phyloP scores from a whole-genome alignment of 2,329 filamentous ascomycete species.

The Ophiosphaerella herpotricha region DNA sequence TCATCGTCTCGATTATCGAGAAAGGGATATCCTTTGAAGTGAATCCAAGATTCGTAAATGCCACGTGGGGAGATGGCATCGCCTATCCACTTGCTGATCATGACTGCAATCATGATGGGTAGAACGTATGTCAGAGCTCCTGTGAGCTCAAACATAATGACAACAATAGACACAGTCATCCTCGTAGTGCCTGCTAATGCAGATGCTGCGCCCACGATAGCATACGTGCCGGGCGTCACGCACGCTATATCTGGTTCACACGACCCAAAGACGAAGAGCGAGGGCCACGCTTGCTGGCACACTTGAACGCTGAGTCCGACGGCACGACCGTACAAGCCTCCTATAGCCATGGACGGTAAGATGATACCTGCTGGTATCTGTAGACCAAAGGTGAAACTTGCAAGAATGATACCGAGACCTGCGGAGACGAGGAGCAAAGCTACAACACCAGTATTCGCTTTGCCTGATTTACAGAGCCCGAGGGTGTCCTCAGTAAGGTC shows the following conservation, averaged over 20 bases:
- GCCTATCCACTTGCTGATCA: constrained; percentile 98
- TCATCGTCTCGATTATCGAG: constrained; percentile 84
- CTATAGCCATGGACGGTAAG: constrained; percentile 93
- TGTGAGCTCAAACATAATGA: constrained; percentile 99
- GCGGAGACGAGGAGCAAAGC: constrained; percentile 82
- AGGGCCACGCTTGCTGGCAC: constrained; percentile 77
- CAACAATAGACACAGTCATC: constrained; percentile 97
- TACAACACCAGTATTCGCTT: constrained; percentile 80
- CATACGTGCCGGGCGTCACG: constrained; percentile 92
- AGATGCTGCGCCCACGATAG: constrained; percentile 92
- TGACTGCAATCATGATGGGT: constrained; percentile 98
- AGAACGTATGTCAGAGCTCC: constrained; percentile 95
- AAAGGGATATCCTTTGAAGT: constrained; percentile 93
- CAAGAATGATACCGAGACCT: constrained; percentile 80
- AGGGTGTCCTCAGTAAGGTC: constrained; percentile 82
- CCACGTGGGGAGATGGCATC: constrained; percentile 90
- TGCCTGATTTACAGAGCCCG: constrained; percentile 85
- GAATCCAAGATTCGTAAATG: constrained; percentile 98
- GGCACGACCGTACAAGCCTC: constrained; percentile 85
- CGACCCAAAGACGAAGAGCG: constrained; percentile 74
- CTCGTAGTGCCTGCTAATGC: constrained; percentile 92
- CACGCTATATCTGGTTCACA: constrained; percentile 88
- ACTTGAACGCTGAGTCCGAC: constrained; percentile 89
- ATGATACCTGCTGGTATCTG: constrained; percentile 96
- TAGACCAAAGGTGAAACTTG: constrained; percentile 87